Base-by-base conservation (phyloP, 1,284 basidiomycete species). In the Ceratobasidium sp. region DNA sequence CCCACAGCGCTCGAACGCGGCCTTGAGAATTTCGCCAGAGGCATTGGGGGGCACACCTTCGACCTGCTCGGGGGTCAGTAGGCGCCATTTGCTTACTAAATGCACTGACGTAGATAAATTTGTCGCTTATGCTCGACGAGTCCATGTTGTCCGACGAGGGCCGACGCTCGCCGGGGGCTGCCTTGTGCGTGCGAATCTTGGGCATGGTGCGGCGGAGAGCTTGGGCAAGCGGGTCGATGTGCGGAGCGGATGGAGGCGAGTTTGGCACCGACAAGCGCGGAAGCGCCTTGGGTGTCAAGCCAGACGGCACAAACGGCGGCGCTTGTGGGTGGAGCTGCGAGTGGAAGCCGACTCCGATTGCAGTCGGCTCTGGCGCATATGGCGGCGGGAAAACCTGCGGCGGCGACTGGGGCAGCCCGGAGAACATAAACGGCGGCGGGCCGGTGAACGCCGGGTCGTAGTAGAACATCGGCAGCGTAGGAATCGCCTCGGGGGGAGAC, bases 11-110 rank as follows among this genome's bases (percentile, higher is more conserved):
- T 67, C 53, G 30, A 71, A 71, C 19, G 67, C 57, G 1, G 27
- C 6, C 47, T 39, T 71, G 36, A 71, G 70, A 3, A 16, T n/a
- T 9, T 53, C 66, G 46, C 56, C 41, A 16, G 70, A 56, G 19
- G 56, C 57, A 29, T 69, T 21, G 19, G 42, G 36, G 14, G 70
- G 66, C 39, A 71, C 57, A 27, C 41, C 50, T 23, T 53, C 57
- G 67, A 71, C 62, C 70, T 71, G 58, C 16, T 2, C 21, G 23
- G 13, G 33, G 33, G 46, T 60, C 19, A 60, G 58, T 36, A n/a
- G 33, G 19, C 14, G 57, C 5, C 13, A 19, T 5, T 27, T 3
- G 11, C 9, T n/a, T 33, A 16, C 25, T 7, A 60, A 6, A 49
- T 14, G 30, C 11, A 60, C 58, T 33, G n/a, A 60, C 58, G 23